These are phyloP conservation scores for Hansenula anomala DNA, from an alignment of 1,139 yeast species.

Conservation along the genomic window DNA sequence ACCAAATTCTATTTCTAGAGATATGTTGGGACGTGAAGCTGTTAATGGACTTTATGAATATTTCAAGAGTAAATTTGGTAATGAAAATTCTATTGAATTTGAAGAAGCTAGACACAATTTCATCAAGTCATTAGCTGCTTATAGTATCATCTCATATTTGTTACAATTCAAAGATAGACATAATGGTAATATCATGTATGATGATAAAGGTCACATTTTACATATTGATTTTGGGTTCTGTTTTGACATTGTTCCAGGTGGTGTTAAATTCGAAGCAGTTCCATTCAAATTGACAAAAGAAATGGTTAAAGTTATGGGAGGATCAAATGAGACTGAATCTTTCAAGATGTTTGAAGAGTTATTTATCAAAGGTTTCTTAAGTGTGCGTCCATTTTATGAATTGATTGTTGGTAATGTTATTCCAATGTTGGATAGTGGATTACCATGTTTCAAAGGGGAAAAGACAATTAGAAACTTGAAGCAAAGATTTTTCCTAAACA, in stretches of 20 bases:
- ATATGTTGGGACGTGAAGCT: conserved; percentile 98
- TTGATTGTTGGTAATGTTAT: conserved; percentile 77
- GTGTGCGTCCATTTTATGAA: conserved; percentile 87
- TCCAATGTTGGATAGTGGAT: conserved; percentile 93
- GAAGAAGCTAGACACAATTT: conserved; percentile 91
- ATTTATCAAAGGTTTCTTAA: conserved; percentile 87
- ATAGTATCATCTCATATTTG: conserved; percentile 86
- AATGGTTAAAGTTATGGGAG: conserved; percentile 96
- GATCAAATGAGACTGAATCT: conserved; percentile 77
- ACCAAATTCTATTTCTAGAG: conserved; percentile 92
- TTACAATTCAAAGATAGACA: conserved; percentile 97
- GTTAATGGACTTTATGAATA: conserved; percentile 95
- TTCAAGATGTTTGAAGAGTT: conserved; percentile 93
- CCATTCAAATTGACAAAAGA: conserved; percentile 96
- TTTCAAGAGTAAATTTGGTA: conserved; percentile 88
- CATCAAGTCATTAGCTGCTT: conserved; percentile 92
- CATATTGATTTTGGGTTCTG: conserved; percentile 99
- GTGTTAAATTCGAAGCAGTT: conserved; percentile 94
- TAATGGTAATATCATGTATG: conserved; percentile 98
- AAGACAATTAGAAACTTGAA: conserved; percentile 76
- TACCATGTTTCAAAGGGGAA: conserved; percentile 89
- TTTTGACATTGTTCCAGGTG: conserved; percentile 98
- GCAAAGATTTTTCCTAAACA: conserved; percentile 74
- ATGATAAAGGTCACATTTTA: conserved; percentile 86
- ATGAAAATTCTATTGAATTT: conserved; percentile 83